A percentile compares a stretch with the other conserved stretches of the same genome.
Evolutionary conservation across 192 early-diverging fungal genomes (phyloP).

Genomic region (Podila epicladia): DNA sequence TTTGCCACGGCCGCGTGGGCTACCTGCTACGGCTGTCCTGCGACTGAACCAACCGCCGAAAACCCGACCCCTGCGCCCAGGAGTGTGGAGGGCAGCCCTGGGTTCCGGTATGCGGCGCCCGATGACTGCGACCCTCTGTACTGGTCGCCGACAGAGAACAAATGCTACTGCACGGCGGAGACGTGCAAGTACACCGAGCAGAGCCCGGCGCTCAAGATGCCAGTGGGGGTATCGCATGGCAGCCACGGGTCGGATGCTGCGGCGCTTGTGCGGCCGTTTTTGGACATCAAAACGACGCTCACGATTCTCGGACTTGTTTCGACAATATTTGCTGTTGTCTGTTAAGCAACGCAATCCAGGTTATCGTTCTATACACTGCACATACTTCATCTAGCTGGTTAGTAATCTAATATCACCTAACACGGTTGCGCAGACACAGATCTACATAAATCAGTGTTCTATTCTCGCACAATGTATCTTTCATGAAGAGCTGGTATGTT

Average conservation of each 20-base stretch:
- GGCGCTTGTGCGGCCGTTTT: neutral
- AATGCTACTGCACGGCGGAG: constrained; percentile 59
- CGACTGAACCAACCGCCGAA: constrained; percentile 31
- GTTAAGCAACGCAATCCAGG: neutral
- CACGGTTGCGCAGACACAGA: too few species aligned
- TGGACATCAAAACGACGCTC: neutral
- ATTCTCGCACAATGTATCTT: too few species aligned
- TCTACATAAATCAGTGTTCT: too few species aligned
- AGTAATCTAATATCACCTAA: neutral
- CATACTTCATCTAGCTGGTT: too few species aligned
- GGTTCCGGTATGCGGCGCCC: constrained; percentile 54
- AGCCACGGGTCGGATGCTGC: neutral
- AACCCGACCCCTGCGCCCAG: constrained; percentile 47
- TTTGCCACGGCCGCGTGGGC: constrained; percentile 50
- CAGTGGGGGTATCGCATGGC: neutral
- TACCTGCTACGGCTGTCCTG: constrained; percentile 62
- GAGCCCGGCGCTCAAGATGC: constrained; percentile 1
- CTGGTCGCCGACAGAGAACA: constrained; percentile 68
- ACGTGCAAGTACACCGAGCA: constrained; percentile 57
- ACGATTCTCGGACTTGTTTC: neutral
- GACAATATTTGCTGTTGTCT: neutral
- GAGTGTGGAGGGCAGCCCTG: constrained; percentile 3
- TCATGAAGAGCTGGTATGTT: too few species aligned
- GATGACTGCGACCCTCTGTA: constrained; percentile 65
- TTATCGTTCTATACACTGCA: too few species aligned